Evolutionary conservation across 768 basidiomycete species (phyloP).

Genomic region (Lyophyllum semitale): DNA sequence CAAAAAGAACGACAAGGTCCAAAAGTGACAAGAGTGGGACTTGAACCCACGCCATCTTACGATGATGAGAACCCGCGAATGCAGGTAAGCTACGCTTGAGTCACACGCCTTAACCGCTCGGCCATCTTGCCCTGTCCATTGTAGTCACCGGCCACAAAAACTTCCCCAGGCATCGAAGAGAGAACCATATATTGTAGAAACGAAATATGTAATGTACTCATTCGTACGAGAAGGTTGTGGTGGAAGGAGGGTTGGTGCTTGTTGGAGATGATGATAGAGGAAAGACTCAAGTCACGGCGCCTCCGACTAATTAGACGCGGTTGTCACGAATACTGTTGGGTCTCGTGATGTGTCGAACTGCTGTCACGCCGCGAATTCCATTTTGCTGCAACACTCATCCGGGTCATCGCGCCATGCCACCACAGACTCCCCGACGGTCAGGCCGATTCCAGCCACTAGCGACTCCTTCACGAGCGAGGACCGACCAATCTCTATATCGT

Average conservation of each 20-base stretch:
- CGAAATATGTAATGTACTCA: background rate
- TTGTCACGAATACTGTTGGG: background rate
- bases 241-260: too few relatives aligned
- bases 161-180: too few relatives aligned
- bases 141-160: too few relatives aligned
- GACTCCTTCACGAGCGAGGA: conserved; percentile 21
- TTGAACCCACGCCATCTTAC: conserved; percentile 5
- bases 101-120: conserved; percentile 51
- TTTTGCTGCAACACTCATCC: background rate
- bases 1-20: background rate
- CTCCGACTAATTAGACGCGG: too few relatives aligned
- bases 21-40: conserved; percentile 3
- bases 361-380: background rate
- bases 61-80: conserved; percentile 7
- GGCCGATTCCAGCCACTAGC: conserved; percentile 31
- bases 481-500: conserved; percentile 16
- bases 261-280: too few relatives aligned
- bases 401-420: conserved; percentile 12
- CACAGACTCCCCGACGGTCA: conserved; percentile 33
- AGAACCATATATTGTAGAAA: too few relatives aligned
- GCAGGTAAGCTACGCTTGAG: conserved; percentile 41
- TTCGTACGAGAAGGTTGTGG: background rate
- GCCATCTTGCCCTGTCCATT: conserved; percentile 44
- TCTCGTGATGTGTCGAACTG: background rate
- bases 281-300: too few relatives aligned